Conservation (phyloP, 208 protist species). For the Crithidia fasciculata region DNA sequence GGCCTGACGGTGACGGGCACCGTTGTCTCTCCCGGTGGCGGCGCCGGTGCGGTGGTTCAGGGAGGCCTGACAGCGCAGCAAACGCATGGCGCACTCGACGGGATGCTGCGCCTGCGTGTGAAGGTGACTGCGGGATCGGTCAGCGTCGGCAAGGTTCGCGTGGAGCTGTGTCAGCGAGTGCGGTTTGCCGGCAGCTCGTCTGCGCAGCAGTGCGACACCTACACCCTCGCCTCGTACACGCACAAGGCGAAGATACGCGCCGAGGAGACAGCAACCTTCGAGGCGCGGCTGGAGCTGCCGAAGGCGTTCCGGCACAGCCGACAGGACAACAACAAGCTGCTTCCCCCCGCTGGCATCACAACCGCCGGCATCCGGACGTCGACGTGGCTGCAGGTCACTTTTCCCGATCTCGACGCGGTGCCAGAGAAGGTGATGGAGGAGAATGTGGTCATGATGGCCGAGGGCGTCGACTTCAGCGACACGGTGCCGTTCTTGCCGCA, state of each 20-base stretch:
- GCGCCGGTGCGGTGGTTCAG: not conserved
- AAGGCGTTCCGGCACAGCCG: constrained; percentile 22
- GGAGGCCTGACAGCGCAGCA: not conserved
- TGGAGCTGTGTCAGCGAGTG: constrained; percentile 19
- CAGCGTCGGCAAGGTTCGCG: constrained; percentile 12
- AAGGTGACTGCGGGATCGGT: constrained; percentile 8
- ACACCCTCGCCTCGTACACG: constrained; percentile 15
- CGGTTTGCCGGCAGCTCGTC: not conserved
- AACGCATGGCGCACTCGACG: not conserved
- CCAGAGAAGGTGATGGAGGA: constrained; percentile 19
- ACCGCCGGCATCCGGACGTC: constrained; percentile 15
- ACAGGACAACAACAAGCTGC: constrained; percentile 5
- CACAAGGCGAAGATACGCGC: constrained; percentile 16
- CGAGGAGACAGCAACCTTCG: constrained; percentile 14
- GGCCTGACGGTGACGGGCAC: constrained; percentile 32
- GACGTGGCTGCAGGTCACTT: constrained; percentile 37
- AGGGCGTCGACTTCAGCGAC: constrained; percentile 42
- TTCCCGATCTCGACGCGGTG: constrained; percentile 31
- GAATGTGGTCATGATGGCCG: constrained; percentile 37
- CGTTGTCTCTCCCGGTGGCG: not conserved
- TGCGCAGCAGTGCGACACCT: constrained; percentile 6
- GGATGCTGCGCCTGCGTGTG: constrained; percentile 7
- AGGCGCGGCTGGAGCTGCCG: constrained; percentile 16
- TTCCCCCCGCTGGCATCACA: constrained; percentile 2
- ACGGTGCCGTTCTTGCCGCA: constrained; percentile 37